phyloP scores from a whole-genome alignment of 2,329 filamentous ascomycete genomes.

The Delphinella strobiligena region DNA sequence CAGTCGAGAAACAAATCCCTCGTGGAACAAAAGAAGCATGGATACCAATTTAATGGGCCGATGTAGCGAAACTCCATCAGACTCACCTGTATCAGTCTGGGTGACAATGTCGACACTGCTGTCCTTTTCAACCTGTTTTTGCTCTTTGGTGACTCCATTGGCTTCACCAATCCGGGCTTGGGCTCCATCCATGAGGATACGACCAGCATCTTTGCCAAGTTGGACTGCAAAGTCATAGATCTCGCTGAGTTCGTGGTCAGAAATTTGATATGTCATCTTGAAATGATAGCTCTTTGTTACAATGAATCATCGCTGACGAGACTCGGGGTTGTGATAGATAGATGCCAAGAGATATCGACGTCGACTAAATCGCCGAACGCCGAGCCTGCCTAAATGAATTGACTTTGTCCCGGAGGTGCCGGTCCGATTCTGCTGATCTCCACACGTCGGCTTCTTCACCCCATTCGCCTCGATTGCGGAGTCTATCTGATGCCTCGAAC shows the following conservation, averaged over 20 bases:
- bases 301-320: not conserved
- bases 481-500: not conserved
- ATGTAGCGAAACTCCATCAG: not conserved
- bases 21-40: too few species aligned
- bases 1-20: too few species aligned
- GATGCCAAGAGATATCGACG: not conserved
- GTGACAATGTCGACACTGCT: slow-evolving; percentile 69
- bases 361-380: not conserved
- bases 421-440: not conserved
- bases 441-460: not conserved
- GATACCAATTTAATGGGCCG: too few species aligned
- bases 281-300: not conserved
- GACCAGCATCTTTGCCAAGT: slow-evolving; percentile 57
- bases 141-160: slow-evolving; percentile 18
- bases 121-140: slow-evolving; percentile 50
- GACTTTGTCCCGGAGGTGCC: not conserved
- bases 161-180: slow-evolving; percentile 39
- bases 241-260: slow-evolving; percentile 40
- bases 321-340: not conserved
- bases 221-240: slow-evolving; percentile 61
- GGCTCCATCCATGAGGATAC: slow-evolving; percentile 54
- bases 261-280: not conserved
- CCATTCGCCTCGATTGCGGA: not conserved
- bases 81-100: slow-evolving; percentile 57
- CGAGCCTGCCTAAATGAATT: not conserved